These are phyloP conservation scores for Teratosphaeria pseudoeucalypti DNA, from an alignment of 2,329 filamentous ascomycete genomes.

Conservation along the genomic window DNA sequence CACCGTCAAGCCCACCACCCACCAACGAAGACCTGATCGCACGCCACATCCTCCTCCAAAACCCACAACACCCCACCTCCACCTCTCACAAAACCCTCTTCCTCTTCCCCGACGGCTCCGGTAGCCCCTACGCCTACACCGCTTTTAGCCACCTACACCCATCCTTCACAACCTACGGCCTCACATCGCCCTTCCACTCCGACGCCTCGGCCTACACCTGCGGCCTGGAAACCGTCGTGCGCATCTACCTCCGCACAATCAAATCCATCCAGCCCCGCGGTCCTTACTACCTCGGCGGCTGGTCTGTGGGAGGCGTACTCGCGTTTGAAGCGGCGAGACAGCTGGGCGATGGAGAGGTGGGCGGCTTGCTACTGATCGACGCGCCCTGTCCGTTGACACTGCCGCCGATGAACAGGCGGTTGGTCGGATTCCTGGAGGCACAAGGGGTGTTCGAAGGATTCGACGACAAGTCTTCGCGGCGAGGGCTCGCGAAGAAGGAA, in stretches of 20 bases:
- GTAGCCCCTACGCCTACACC: slow-evolving; percentile 37
- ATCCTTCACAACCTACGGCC: slow-evolving; percentile 13
- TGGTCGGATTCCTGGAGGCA: background rate
- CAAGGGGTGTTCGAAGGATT: background rate
- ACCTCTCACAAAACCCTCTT: slow-evolving; percentile 7
- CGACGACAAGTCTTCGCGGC: background rate
- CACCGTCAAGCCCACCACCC: background rate
- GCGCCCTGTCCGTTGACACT: background rate
- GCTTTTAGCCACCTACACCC: slow-evolving; percentile 31
- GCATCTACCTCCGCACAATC: slow-evolving; percentile 6
- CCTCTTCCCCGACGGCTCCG: slow-evolving; percentile 39
- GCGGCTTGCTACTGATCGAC: background rate
- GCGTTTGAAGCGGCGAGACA: slow-evolving; percentile 5
- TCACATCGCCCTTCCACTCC: background rate
- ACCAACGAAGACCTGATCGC: background rate
- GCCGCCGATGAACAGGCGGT: background rate
- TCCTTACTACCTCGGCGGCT: slow-evolving; percentile 27
- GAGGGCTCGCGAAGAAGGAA: background rate
- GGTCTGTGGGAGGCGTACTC: slow-evolving; percentile 8
- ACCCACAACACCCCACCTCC: slow-evolving; percentile 7
- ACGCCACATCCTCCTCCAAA: background rate
- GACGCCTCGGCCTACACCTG: background rate
- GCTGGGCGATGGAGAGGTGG: background rate
- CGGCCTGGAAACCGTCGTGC: background rate
- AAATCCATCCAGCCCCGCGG: slow-evolving; percentile 25